These are phyloP conservation scores for Papiliotrema laurentii DNA, from an alignment of 1,284 basidiomycete species.

Conservation along the genomic window DNA sequence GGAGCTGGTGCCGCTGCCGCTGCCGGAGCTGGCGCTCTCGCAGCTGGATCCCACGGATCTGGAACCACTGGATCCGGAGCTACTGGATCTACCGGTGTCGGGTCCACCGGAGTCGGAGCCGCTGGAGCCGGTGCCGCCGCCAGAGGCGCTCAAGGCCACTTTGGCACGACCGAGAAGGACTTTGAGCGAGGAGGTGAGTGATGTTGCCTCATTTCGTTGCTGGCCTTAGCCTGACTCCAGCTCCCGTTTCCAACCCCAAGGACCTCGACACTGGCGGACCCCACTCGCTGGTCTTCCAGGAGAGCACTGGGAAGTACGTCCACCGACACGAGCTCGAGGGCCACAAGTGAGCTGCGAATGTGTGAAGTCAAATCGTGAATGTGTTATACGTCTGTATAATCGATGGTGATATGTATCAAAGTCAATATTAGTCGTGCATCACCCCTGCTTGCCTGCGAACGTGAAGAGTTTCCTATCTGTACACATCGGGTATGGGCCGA, in stretches of 20 bases:
- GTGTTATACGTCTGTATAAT: no score
- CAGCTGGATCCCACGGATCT: conserved; percentile 1
- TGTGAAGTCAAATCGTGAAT: no score
- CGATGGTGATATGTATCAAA: no score
- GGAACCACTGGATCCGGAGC: background rate
- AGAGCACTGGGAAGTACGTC: conserved; percentile 41
- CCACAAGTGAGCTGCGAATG: background rate
- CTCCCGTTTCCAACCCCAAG: conserved; percentile 27
- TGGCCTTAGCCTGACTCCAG: conserved; percentile 2
- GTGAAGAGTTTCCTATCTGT: no score
- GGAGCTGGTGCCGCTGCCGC: conserved; percentile 5
- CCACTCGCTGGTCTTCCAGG: conserved; percentile 30
- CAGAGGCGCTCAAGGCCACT: conserved; percentile 5
- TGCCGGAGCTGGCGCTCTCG: conserved; percentile 7
- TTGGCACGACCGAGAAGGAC: conserved; percentile 9
- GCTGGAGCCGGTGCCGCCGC: background rate
- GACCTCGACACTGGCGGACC: conserved; percentile 32
- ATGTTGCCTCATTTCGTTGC: background rate
- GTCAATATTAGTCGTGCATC: no score
- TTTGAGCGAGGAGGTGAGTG: conserved; percentile 16
- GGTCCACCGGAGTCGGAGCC: background rate
- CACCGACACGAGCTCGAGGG: conserved; percentile 16
- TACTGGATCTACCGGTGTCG: background rate
- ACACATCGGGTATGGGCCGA: no score
- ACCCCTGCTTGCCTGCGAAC: no score